Evolutionary conservation across 2,329 filamentous ascomycete species (phyloP), one percentile per base, ranked within the genome.

Genomic region (Paradendryphiella salina): DNA sequence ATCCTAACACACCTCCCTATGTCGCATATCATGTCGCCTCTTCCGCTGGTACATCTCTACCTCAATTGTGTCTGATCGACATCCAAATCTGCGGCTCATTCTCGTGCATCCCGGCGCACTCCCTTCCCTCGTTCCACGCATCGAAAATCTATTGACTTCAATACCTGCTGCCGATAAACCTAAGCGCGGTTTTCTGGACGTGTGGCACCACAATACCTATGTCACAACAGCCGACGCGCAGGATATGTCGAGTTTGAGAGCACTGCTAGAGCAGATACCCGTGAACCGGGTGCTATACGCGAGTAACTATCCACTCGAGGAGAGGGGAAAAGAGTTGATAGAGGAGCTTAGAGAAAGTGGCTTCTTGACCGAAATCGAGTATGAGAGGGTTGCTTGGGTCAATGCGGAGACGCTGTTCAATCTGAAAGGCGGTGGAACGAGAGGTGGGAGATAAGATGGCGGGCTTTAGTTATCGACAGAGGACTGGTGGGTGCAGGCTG

Each of bases 191-290:
- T 78, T 84, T 38, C 60, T 67, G 11, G 71, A 80, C 10, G 79
- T 84, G 2, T 85, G 79, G 75, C 74, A 79, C 38, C 69, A 76
- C 50, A 85, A 85, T 50, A 68, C 85, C 9, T 84, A 80, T 77
- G 64, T 85, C 20, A 84, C 82, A 1, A 83, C 81, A 2, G 79
- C 76, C 44, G 82, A 82, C 2, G 76, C 79, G 48, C 82, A 79
- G 65, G 76, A 76, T 21, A 52, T 83, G 14, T 73, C 56, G 70
- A 46, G 78, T 77, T 4, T 85, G 69, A 74, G 74, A n/a, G 68
- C 68, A 28, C 47, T 77, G 38, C 53, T 76, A 42, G 64, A 75
- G 48, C 77, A 76, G 5, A 81, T 76, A 1, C 73, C 69, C 14
- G 71, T 76, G n/a, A 80, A 83, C 18, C 73, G 74, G 11, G 74